A percentile compares a stretch with the other conserved stretches of the same genome.
Conservation (phyloP, 1,284 basidiomycete species). For the Anthracocystis walkeri region DNA sequence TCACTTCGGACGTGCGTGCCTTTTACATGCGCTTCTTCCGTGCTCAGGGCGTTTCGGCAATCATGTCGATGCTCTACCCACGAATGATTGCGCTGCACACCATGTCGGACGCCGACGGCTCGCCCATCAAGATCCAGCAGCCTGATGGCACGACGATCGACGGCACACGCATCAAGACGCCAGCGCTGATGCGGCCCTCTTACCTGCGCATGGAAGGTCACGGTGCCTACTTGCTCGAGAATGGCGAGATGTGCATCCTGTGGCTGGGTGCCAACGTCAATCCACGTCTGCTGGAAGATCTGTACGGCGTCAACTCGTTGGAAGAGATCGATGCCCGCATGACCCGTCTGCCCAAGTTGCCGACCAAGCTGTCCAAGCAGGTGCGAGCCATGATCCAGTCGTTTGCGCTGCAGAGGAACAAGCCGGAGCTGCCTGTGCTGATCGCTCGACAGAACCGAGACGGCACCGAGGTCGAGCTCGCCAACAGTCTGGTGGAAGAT, state of each 20-base stretch:
- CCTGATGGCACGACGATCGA: slow-evolving; percentile 69
- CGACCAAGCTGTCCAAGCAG: slow-evolving; percentile 84
- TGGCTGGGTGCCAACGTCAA: slow-evolving; percentile 90
- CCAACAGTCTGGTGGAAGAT: slow-evolving; percentile 96
- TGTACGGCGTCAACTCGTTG: slow-evolving; percentile 87
- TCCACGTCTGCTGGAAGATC: slow-evolving; percentile 83
- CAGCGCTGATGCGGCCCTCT: slow-evolving; percentile 84
- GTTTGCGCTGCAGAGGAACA: slow-evolving; percentile 76
- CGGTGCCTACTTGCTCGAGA: slow-evolving; percentile 93
- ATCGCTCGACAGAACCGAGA: slow-evolving; percentile 94
- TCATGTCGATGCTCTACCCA: slow-evolving; percentile 88
- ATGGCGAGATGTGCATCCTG: slow-evolving; percentile 88
- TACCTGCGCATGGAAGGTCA: slow-evolving; percentile 89
- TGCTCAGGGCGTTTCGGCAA: slow-evolving; percentile 77
- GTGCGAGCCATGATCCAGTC: slow-evolving; percentile 84
- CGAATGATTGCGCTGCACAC: slow-evolving; percentile 89
- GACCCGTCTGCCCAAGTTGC: slow-evolving; percentile 79
- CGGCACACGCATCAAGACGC: slow-evolving; percentile 76
- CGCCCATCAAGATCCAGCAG: slow-evolving; percentile 73
- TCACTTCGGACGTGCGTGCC: slow-evolving; percentile 92
- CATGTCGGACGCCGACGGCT: slow-evolving; percentile 79
- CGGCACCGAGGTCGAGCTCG: slow-evolving; percentile 92
- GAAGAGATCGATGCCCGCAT: slow-evolving; percentile 80
- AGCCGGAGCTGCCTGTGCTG: slow-evolving; percentile 77
- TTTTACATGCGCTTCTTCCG: slow-evolving; percentile 83